Conservation (phyloP, 2,329 filamentous ascomycete species). For the Periglandula ipomoeae region DNA sequence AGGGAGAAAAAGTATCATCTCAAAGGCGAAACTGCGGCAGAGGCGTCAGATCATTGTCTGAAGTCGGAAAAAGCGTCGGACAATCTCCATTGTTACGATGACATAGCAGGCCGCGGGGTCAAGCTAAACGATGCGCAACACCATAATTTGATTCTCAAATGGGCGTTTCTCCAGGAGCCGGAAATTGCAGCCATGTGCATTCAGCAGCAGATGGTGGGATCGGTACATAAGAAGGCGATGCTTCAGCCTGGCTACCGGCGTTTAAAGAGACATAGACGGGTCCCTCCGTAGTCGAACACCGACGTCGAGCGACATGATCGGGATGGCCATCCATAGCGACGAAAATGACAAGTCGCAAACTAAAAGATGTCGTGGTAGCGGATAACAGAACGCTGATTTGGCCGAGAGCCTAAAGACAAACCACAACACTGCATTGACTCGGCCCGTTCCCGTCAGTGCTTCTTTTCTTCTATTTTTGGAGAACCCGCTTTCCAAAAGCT, state of each 20-base stretch:
- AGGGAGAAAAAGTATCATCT: neutral
- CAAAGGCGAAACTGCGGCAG: neutral
- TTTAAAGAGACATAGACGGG: slow-evolving; percentile 1
- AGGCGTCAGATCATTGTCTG: neutral
- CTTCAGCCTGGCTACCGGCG: neutral
- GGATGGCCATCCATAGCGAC: neutral
- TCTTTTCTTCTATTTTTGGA: too few species aligned
- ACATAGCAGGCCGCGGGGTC: neutral
- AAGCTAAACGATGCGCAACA: neutral
- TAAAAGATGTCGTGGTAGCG: neutral
- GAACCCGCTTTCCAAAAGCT: too few species aligned
- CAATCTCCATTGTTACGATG: too few species aligned
- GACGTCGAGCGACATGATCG: neutral
- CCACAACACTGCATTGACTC: too few species aligned
- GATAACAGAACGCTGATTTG: neutral
- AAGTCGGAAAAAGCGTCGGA: neutral
- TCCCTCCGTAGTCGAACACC: neutral
- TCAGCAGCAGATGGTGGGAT: neutral
- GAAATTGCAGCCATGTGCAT: slow-evolving; percentile 3
- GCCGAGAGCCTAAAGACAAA: too few species aligned
- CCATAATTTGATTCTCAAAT: slow-evolving; percentile 4
- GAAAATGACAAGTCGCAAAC: neutral
- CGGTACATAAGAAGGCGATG: neutral
- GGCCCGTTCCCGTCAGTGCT: too few species aligned
- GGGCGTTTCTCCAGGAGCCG: slow-evolving; percentile 4